Conservation (phyloP, 164 flowering plant species). For the Vitis amurensis region DNA sequence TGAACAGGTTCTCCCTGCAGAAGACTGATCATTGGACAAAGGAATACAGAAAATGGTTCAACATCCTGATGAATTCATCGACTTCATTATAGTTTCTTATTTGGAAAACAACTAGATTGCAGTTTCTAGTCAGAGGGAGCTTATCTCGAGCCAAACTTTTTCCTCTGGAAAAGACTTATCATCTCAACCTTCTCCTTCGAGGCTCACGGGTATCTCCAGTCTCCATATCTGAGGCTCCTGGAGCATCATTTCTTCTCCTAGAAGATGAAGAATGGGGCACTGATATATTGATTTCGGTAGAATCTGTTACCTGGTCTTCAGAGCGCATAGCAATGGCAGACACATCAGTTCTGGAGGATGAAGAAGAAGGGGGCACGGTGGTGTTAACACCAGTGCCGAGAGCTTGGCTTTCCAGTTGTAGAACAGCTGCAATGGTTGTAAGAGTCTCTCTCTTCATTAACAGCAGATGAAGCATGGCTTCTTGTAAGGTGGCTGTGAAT, state of each 20-base stretch:
- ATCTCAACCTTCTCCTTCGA: slow-evolving; percentile 34
- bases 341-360: slow-evolving; percentile 12
- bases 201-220: slow-evolving; percentile 19
- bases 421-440: slow-evolving; percentile 18
- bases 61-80: too few relatives aligned
- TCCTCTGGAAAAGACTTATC: neutral
- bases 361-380: slow-evolving; percentile 8
- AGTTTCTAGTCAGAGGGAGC: too few relatives aligned
- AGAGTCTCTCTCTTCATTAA: slow-evolving; percentile 20
- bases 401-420: slow-evolving; percentile 19
- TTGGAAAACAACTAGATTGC: too few relatives aligned
- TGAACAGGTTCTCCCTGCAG: too few relatives aligned
- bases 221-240: slow-evolving; percentile 17
- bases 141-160: neutral
- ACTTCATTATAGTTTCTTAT: too few relatives aligned
- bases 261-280: slow-evolving; percentile 18
- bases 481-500: slow-evolving; percentile 10
- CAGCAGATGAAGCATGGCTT: slow-evolving; percentile 8
- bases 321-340: slow-evolving; percentile 3
- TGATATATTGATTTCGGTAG: neutral
- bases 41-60: too few relatives aligned
- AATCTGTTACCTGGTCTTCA: slow-evolving; percentile 9
- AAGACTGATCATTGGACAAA: too few relatives aligned
- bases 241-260: slow-evolving; percentile 19
- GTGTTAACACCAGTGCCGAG: slow-evolving; percentile 9